Conservation (phyloP, 78 protist genomes). For the Dictyostelium brefeldianum region DNA sequence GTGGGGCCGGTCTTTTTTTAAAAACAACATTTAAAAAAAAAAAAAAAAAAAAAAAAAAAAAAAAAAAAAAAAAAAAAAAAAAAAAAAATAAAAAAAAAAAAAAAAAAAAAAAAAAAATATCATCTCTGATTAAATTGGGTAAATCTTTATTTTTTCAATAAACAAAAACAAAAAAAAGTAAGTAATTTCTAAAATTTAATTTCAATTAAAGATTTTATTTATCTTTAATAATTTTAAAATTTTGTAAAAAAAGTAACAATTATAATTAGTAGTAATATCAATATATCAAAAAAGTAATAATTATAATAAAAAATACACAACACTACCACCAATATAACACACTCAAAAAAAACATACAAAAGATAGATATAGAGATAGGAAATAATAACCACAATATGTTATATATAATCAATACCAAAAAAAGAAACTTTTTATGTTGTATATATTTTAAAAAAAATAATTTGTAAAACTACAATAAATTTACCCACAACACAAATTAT, state of each 20-base stretch:
- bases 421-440: no score
- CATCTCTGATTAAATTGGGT: constrained; percentile 2
- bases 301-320: background rate
- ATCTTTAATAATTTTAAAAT: background rate
- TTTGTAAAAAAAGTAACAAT: no score
- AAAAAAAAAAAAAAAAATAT: background rate
- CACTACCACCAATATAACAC: no score
- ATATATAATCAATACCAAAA: background rate
- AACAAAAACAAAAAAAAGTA: background rate
- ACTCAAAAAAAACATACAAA: no score
- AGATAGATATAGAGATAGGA: no score
- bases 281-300: background rate
- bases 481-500: no score
- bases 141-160: background rate
- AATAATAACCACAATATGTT: no score
- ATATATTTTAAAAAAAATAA: no score
- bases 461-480: background rate
- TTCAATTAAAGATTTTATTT: background rate
- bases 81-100: background rate
- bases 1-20: no score
- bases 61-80: no score
- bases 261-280: background rate
- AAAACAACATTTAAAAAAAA: no score
- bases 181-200: background rate
- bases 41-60: no score